A percentile compares a stretch with the other conserved stretches of the same genome.
Conservation (phyloP, 192 early-diverging fungal species). For the Backusella tuberculispora region DNA sequence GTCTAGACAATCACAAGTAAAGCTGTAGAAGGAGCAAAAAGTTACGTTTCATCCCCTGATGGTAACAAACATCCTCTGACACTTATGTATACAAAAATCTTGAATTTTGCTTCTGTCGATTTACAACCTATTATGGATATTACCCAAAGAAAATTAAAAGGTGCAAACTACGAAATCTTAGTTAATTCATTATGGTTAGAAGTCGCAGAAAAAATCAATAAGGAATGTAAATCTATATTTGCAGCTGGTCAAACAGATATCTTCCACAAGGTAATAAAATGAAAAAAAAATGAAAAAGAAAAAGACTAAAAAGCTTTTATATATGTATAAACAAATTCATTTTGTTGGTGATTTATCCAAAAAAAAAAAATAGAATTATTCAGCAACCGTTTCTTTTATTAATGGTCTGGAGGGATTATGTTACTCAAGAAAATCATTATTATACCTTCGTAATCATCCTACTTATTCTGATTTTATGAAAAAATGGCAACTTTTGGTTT, state of each 20-base stretch:
- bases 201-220: constrained; percentile 49
- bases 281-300: no score
- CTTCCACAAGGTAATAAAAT: constrained; percentile 61
- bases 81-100: constrained; percentile 59
- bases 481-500: constrained; percentile 63
- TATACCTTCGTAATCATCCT: constrained; percentile 52
- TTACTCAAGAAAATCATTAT: constrained; percentile 46
- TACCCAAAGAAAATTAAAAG: constrained; percentile 56
- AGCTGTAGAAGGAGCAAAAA: background rate
- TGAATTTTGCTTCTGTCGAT: constrained; percentile 54
- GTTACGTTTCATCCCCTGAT: background rate
- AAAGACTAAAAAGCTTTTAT: background rate
- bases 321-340: background rate
- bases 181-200: constrained; percentile 66
- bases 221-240: constrained; percentile 57
- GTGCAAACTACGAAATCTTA: constrained; percentile 64
- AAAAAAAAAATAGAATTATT: constrained; percentile 51
- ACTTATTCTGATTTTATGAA: constrained; percentile 61
- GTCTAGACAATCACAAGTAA: constrained; percentile 2
- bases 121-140: constrained; percentile 61
- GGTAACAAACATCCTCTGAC: constrained; percentile 44
- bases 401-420: constrained; percentile 51
- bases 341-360: background rate
- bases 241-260: constrained; percentile 67
- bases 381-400: constrained; percentile 59